These are phyloP conservation scores for Suillus fuscotomentosus DNA, from an alignment of 768 basidiomycete genomes.

Conservation along the genomic window DNA sequence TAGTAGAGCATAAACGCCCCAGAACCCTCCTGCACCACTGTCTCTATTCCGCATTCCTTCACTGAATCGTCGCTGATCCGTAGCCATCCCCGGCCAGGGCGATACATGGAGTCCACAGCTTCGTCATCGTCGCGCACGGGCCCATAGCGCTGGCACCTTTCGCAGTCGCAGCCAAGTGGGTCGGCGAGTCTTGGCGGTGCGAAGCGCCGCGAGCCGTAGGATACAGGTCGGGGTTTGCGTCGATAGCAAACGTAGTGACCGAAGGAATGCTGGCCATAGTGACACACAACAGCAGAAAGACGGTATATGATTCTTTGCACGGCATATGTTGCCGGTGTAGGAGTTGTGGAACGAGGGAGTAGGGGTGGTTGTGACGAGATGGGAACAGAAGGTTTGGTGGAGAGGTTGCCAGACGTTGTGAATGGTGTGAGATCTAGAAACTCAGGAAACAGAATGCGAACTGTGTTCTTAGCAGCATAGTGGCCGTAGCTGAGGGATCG, in stretches of 20 bases:
- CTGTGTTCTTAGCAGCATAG: slow-evolving; percentile 79
- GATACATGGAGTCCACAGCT: slow-evolving; percentile 25
- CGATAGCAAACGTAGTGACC: slow-evolving; percentile 95
- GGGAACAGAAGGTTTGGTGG: slow-evolving; percentile 63
- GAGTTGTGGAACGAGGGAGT: slow-evolving; percentile 49
- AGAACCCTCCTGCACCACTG: slow-evolving; percentile 69
- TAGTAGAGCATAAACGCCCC: slow-evolving; percentile 94
- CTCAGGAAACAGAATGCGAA: slow-evolving; percentile 80
- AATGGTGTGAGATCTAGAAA: slow-evolving; percentile 87
- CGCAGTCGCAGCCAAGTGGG: slow-evolving; percentile 46
- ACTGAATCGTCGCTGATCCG: slow-evolving; percentile 86
- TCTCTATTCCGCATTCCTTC: slow-evolving; percentile 70
- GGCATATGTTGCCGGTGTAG: slow-evolving; percentile 53
- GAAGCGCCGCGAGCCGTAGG: slow-evolving; percentile 38
- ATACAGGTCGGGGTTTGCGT: slow-evolving; percentile 64
- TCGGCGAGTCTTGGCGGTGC: slow-evolving; percentile 38
- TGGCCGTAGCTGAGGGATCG: slow-evolving; percentile 83
- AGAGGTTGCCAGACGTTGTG: slow-evolving; percentile 79
- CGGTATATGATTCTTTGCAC: slow-evolving; percentile 77
- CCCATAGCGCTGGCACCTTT: slow-evolving; percentile 43
- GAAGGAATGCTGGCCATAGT: slow-evolving; percentile 89
- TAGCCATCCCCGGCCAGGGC: slow-evolving; percentile 74
- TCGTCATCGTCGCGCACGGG: slow-evolving; percentile 61
- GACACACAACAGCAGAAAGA: slow-evolving; percentile 83
- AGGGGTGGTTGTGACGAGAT: slow-evolving; percentile 63